A percentile compares a stretch with the other conserved stretches of the same genome.
phyloP scores from a whole-genome alignment of 305 asterid genomes.

The Nicotiana rustica region DNA sequence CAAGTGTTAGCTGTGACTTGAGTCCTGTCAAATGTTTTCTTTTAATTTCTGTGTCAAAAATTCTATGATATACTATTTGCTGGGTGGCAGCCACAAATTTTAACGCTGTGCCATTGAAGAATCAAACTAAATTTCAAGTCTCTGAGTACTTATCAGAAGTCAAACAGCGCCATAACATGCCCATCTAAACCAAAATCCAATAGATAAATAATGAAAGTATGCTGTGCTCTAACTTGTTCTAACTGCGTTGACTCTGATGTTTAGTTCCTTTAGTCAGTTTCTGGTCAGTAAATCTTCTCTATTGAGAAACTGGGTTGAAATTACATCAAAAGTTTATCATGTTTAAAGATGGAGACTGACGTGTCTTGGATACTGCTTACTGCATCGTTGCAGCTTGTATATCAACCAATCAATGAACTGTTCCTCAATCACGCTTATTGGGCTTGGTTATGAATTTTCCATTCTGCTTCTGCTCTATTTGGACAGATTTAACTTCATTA shows the following conservation, averaged over 20 bases:
- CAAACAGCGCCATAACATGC: background rate
- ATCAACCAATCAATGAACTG: background rate
- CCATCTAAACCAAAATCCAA: background rate
- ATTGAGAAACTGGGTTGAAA: slow-evolving; percentile 21
- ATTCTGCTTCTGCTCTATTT: slow-evolving; percentile 18
- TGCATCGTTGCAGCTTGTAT: background rate
- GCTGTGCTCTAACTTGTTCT: background rate
- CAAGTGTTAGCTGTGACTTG: background rate
- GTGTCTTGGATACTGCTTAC: slow-evolving; percentile 22
- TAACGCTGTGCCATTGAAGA: slow-evolving; percentile 2
- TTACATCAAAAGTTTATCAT: background rate
- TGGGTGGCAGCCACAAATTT: slow-evolving; percentile 3
- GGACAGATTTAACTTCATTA: slow-evolving; percentile 8
- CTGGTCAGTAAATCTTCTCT: slow-evolving; percentile 15
- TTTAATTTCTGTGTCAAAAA: slow-evolving; percentile 10
- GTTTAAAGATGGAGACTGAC: slow-evolving; percentile 13
- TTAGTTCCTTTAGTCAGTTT: slow-evolving; percentile 5
- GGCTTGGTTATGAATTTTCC: slow-evolving; percentile 11
- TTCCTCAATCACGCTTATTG: slow-evolving; percentile 21
- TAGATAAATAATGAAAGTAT: background rate
- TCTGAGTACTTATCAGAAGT: slow-evolving; percentile 3
- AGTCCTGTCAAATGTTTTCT: slow-evolving; percentile 2
- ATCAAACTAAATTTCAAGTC: background rate
- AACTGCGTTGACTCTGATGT: background rate
- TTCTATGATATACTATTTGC: background rate